phyloP scores from a whole-genome alignment of 345 rosid genomes.

The Citrus mangshanensis region DNA sequence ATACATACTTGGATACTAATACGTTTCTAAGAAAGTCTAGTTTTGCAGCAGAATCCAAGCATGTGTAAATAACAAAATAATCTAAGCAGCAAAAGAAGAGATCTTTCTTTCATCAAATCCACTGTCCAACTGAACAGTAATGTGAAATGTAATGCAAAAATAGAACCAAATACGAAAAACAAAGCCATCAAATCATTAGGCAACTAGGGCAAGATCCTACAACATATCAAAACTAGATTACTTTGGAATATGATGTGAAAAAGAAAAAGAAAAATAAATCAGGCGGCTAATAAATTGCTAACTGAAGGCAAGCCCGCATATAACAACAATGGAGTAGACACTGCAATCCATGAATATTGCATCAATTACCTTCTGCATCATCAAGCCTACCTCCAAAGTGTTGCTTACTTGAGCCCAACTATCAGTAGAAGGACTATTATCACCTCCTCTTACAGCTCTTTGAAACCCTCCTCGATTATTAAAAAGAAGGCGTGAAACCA shows the following conservation, averaged over 20 bases:
- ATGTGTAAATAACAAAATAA: background rate
- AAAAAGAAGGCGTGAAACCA: constrained; percentile 40
- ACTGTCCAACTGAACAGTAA: background rate
- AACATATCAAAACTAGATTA: background rate
- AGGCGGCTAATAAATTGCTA: constrained; percentile 17
- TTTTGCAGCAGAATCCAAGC: background rate
- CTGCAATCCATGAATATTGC: constrained; percentile 72
- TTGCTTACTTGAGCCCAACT: constrained; percentile 64
- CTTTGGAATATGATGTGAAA: background rate
- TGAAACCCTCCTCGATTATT: constrained; percentile 21
- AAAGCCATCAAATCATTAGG: background rate
- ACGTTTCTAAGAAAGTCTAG: background rate
- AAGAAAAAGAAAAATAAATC: background rate
- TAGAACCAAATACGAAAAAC: background rate
- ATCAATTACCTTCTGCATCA: constrained; percentile 58
- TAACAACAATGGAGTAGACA: constrained; percentile 49
- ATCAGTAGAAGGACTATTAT: constrained; percentile 20
- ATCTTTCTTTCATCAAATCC: background rate
- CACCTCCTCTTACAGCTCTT: constrained; percentile 26
- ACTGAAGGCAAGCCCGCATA: constrained; percentile 51
- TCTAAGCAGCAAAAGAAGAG: background rate
- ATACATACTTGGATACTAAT: background rate
- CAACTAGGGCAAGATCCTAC: background rate
- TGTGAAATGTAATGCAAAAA: background rate
- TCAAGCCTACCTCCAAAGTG: constrained; percentile 56